Base-by-base conservation (phyloP, 192 early-diverging fungal species). In the Jimgerdemannia lactiflua region DNA sequence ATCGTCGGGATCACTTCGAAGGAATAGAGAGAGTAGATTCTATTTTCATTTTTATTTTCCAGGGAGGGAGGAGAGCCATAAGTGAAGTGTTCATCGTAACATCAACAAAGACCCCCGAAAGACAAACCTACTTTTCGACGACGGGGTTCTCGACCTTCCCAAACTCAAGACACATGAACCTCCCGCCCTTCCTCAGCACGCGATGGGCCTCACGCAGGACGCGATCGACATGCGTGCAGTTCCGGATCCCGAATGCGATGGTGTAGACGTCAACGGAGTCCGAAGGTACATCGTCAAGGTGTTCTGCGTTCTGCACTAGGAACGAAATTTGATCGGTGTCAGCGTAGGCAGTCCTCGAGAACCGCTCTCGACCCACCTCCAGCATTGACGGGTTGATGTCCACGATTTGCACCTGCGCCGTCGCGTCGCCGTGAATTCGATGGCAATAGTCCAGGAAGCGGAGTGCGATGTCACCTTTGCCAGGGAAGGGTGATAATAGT, bases 341-440 rank as follows among this genome's bases (percentile, higher is more conserved):
- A 40, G 80, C 78, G 75, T 89, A 87, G 14, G 81, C 80, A 4
- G 85, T 85, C 40, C 75, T 86, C 7, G 84, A 69, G 74, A 95
- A 93, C 44, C 98, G 85, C 74, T 89, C 77, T 78, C 92, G 86
- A 41, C 96, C 97, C 71, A 95, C 95, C 42, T 91, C 88, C 70
- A 99, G 86, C 98, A 99, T 99, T 65, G 94, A 90, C 3, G 95
- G 92, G 85, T 99, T 99, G 70, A 99, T 98, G 76, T 99, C 98
- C 8, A 98, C 89, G 72, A 99, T 87, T 19, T 91, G 94, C 29
- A 98, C 98, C 3, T 87, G 81, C 8, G 93, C 91, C 14, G 83
- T 73, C 40, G 74, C 68, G 19, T 90, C 90, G 19, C 85, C 85
- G 83, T 96, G 90, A 64, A 88, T 86, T 43, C 84, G 80, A 73